These are phyloP conservation scores for Cordyceps cicadae DNA, from an alignment of 2,329 filamentous ascomycete genomes.

Conservation along the genomic window DNA sequence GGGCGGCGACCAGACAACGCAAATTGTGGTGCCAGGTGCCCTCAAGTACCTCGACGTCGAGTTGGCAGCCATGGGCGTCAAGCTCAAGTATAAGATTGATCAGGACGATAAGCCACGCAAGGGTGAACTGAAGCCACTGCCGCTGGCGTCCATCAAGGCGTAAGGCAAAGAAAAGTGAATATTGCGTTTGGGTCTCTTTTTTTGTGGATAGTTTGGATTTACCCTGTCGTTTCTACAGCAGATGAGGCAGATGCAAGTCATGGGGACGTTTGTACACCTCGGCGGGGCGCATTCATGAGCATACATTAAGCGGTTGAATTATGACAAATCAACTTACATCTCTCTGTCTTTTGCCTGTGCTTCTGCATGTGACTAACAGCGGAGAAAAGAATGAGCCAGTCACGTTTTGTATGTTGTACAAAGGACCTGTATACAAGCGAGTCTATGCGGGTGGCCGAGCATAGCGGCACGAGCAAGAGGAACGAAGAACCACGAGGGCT, in stretches of 20 bases:
- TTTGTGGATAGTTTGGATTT: slow-evolving; percentile 1
- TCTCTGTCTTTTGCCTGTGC: no score
- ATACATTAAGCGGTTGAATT: slow-evolving; percentile 5
- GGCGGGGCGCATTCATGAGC: slow-evolving; percentile 3
- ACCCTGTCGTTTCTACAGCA: background rate
- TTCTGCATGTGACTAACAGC: background rate
- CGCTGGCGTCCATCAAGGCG: slow-evolving; percentile 13
- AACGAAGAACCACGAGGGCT: background rate
- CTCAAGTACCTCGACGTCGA: slow-evolving; percentile 92
- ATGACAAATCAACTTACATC: background rate
- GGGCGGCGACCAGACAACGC: slow-evolving; percentile 82
- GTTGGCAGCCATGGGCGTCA: slow-evolving; percentile 90
- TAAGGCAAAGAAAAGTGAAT: slow-evolving; percentile 7
- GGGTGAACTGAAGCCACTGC: slow-evolving; percentile 38
- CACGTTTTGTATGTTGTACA: background rate
- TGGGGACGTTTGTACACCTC: slow-evolving; percentile 8
- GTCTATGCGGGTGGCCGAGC: background rate
- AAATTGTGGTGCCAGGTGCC: slow-evolving; percentile 88
- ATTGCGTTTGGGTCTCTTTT: background rate
- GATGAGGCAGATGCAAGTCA: background rate
- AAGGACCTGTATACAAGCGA: slow-evolving; percentile 1
- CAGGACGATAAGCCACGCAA: slow-evolving; percentile 57
- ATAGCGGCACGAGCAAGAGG: background rate
- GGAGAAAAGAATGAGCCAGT: background rate
- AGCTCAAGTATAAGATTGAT: slow-evolving; percentile 70